phyloP scores from a whole-genome alignment of 164 flowering plant species.

The Berberis thunbergii region DNA sequence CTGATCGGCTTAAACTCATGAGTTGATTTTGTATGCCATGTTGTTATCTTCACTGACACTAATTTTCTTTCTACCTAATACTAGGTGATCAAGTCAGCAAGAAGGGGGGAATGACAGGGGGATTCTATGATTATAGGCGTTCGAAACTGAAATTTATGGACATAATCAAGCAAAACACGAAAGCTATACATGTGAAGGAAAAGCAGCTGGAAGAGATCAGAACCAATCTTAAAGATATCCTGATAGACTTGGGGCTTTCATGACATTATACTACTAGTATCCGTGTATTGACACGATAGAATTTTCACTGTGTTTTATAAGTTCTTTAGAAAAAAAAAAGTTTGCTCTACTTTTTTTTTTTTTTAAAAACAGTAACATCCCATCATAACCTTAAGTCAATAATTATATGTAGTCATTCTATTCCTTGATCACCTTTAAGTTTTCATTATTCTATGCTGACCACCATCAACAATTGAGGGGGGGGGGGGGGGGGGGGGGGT shows the following conservation, averaged over 20 bases:
- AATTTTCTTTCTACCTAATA: background rate
- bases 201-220: constrained; percentile 47
- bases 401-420: no score
- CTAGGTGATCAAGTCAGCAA: constrained; percentile 99
- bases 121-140: constrained; percentile 87
- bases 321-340: no score
- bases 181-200: constrained; percentile 42
- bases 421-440: no score
- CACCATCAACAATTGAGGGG: no score
- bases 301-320: no score
- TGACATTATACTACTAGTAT: no score
- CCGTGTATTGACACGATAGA: no score
- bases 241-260: background rate
- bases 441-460: no score
- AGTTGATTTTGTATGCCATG: background rate
- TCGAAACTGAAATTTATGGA: constrained; percentile 84
- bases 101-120: constrained; percentile 99
- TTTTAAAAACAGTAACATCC: no score
- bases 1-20: background rate
- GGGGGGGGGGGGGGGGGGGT: no score
- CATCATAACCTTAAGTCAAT: no score
- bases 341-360: no score
- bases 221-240: constrained; percentile 79
- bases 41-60: constrained; percentile 4
- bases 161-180: constrained; percentile 45